These are phyloP conservation scores for Apostasia shenzhenica DNA, from an alignment of 106 monocot species.

Conservation along the genomic window DNA sequence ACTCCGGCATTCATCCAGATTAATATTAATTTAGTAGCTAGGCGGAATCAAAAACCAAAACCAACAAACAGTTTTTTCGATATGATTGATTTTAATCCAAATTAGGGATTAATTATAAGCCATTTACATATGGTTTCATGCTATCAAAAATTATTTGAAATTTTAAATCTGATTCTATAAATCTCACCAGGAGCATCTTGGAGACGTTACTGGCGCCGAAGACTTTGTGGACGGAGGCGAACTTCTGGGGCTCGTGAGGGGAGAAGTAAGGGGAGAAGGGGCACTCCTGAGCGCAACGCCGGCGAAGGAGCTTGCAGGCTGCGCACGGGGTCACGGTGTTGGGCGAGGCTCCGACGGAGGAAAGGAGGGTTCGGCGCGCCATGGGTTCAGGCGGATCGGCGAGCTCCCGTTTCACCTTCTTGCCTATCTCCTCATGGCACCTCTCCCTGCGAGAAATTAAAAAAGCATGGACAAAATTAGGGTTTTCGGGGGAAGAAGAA, in stretches of 20 bases:
- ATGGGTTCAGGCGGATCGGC: constrained; percentile 29
- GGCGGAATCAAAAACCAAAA: too few species aligned
- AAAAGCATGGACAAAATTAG: neutral
- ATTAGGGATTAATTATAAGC: too few species aligned
- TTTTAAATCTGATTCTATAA: too few species aligned
- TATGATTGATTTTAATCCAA: too few species aligned
- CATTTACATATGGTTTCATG: too few species aligned
- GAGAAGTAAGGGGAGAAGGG: constrained; percentile 97
- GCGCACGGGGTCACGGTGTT: constrained; percentile 92
- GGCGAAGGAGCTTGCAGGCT: constrained; percentile 87
- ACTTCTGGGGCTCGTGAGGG: constrained; percentile 92
- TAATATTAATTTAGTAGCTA: too few species aligned
- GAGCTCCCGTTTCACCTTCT: constrained; percentile 65
- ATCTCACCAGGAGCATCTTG: constrained; percentile 83
- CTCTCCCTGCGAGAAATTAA: constrained; percentile 27
- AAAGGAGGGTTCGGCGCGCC: constrained; percentile 32
- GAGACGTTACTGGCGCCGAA: constrained; percentile 98
- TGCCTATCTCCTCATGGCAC: constrained; percentile 40
- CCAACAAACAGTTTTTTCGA: too few species aligned
- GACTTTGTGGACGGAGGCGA: constrained; percentile 90
- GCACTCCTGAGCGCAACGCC: constrained; percentile 92
- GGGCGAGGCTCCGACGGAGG: constrained; percentile 28
- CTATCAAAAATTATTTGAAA: too few species aligned
- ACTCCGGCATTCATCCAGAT: too few species aligned
- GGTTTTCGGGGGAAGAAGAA: neutral